Conservation (phyloP, 2,329 filamentous ascomycete genomes). For the Aspergillus bombycis region DNA sequence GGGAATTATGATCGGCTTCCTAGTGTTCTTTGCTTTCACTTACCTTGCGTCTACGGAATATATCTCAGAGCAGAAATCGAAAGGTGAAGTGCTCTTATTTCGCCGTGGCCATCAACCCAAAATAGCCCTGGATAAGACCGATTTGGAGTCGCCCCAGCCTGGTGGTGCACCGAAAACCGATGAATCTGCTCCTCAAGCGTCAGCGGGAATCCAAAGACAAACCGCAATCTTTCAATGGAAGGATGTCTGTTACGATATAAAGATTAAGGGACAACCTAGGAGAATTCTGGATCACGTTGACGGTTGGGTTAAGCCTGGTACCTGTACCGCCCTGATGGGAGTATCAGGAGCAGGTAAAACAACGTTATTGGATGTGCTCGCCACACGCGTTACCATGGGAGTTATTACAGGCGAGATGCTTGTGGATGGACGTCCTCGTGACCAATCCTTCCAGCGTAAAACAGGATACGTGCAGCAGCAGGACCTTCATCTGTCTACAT, state of each 20-base stretch:
- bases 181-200: constrained; percentile 23
- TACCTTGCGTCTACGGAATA: constrained; percentile 70
- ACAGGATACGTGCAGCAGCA: constrained; percentile 91
- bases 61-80: constrained; percentile 67
- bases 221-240: constrained; percentile 84
- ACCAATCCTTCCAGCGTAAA: constrained; percentile 83
- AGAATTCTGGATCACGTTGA: constrained; percentile 82
- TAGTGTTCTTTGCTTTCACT: constrained; percentile 61
- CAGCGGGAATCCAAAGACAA: constrained; percentile 60
- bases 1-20: constrained; percentile 69
- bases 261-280: constrained; percentile 73
- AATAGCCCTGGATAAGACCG: neutral
- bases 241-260: constrained; percentile 78
- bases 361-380: constrained; percentile 86
- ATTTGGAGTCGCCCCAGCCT: constrained; percentile 6
- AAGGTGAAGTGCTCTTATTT: constrained; percentile 77
- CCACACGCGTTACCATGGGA: constrained; percentile 83
- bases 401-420: constrained; percentile 85
- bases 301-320: constrained; percentile 92
- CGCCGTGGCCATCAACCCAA: constrained; percentile 55
- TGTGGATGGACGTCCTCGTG: constrained; percentile 71
- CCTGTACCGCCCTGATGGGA: constrained; percentile 85
- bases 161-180: constrained; percentile 34
- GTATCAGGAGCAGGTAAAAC: constrained; percentile 91
- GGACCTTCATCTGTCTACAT: constrained; percentile 81